Base-by-base conservation (phyloP, 768 basidiomycete species). In the Podaxis mareebaensis region DNA sequence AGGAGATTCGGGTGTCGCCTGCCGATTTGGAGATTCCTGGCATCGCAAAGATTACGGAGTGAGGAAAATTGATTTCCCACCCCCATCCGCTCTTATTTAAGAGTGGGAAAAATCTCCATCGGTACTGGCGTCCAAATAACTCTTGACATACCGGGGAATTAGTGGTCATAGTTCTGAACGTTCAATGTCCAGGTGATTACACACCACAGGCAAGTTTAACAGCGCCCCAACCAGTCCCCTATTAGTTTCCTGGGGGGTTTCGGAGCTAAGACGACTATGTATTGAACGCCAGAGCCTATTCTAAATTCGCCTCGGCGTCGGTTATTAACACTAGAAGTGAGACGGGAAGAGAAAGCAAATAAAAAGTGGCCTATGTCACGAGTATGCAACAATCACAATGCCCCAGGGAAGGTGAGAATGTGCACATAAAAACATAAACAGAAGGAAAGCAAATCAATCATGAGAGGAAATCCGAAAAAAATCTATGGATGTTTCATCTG, bases 381-480 rank as follows among this genome's bases (percentile, higher is more conserved):
- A 22, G 46, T 38, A 60, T 51, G 58, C 48, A 60, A 60, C 58
- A 59, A 59, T 22, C 36, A 58, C 48, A 38, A 49, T 10, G 52
- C 46, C 60, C 54, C 15, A 30, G 8, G 42, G 51, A 17, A 58
- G 12, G 42, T 7, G 13, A 56, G 33, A 58, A 61, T 39, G 40
- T 42, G 20, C 22, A 53, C 60, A 53, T 53, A 40, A 53, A 15
- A 53, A 6, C 15, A 39, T 40, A 24, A 60, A 49, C 17, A 11
- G 24, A 28, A 60, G 38, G 20, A 20, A 60, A 30, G 26, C 26
- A 10, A 44, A 12, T 6, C 6, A 51, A 33, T 12, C 20, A 36
- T 20, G 30, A 53, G 30, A 53, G 38, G 28, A 40, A 46, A 46
- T 17, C 8, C n/a, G 26, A 52, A 53, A 53, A 28, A 61, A 42